phyloP scores from a whole-genome alignment of 768 basidiomycete genomes.

The Lentinula guzmanii region DNA sequence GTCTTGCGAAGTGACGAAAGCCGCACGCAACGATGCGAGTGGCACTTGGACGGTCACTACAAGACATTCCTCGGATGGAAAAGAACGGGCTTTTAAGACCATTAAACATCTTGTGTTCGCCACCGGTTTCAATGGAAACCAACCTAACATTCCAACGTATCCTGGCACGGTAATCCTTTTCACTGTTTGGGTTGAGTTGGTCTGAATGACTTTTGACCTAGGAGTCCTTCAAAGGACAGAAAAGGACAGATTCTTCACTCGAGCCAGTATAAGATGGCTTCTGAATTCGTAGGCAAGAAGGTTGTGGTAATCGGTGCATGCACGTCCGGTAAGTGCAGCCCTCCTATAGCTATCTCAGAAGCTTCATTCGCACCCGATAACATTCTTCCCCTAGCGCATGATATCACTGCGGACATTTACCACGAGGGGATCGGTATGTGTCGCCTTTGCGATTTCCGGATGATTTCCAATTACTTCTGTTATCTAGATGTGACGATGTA shows the following conservation, averaged over 20 bases:
- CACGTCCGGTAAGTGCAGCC: conserved; percentile 39
- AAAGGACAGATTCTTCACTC: conserved; percentile 62
- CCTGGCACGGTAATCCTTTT: not conserved
- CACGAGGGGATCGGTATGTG: conserved; percentile 37
- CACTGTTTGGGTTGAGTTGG: not conserved
- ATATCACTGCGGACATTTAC: conserved; percentile 41
- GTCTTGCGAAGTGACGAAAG: conserved; percentile 26
- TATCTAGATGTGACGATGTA: conserved; percentile 48
- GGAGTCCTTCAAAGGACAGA: conserved; percentile 57
- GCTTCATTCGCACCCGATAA: not conserved
- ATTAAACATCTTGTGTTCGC: conserved; percentile 48
- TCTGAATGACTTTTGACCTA: conserved; percentile 14
- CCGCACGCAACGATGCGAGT: conserved; percentile 24
- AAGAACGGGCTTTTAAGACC: conserved; percentile 27
- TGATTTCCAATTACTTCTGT: not conserved
- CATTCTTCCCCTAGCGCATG: conserved; percentile 27
- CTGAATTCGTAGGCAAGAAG: conserved; percentile 60
- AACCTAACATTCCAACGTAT: not conserved
- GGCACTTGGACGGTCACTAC: conserved; percentile 37
- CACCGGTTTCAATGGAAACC: conserved; percentile 27
- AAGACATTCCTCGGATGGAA: conserved; percentile 18
- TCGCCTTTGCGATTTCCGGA: not conserved
- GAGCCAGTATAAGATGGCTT: conserved; percentile 43
- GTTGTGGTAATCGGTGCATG: conserved; percentile 65
- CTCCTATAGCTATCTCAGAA: conserved; percentile 8